A percentile compares a stretch with the other conserved stretches of the same genome.
phyloP scores from a whole-genome alignment of 1,284 basidiomycete genomes.

The Pascua sp. region DNA sequence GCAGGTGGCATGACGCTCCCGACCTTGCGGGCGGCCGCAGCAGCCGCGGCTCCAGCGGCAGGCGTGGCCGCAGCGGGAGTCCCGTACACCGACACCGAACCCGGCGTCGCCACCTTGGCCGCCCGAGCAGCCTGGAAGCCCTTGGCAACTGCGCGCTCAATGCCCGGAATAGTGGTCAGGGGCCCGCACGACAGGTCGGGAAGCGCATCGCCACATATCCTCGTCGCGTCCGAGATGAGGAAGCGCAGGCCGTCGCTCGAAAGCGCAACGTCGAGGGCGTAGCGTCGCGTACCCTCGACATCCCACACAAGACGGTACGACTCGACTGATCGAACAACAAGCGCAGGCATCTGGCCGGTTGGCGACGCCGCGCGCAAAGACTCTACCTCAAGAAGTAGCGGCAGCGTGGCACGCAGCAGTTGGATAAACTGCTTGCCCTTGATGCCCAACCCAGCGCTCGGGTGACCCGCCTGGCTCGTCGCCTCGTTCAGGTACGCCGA shows the following conservation, averaged over 20 bases:
- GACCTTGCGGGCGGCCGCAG: not conserved
- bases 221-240: constrained; percentile 29
- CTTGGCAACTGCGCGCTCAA: constrained; percentile 15
- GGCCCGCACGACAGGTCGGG: constrained; percentile 25
- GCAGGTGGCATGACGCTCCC: constrained; percentile 9
- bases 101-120: constrained; percentile 12
- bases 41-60: not conserved
- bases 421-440: constrained; percentile 30
- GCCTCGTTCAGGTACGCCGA: constrained; percentile 41
- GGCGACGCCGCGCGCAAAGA: constrained; percentile 7
- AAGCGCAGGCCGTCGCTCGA: constrained; percentile 10
- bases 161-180: constrained; percentile 22
- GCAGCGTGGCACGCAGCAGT: constrained; percentile 35
- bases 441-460: constrained; percentile 1
- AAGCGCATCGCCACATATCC: constrained; percentile 1
- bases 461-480: constrained; percentile 8
- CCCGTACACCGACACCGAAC: not conserved
- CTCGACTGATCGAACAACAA: constrained; percentile 24
- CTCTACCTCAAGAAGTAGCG: constrained; percentile 29
- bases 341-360: constrained; percentile 15
- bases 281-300: constrained; percentile 15
- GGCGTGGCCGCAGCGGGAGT: not conserved
- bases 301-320: constrained; percentile 36
- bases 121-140: constrained; percentile 20
- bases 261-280: constrained; percentile 26